Conservation (phyloP, 1,139 yeast genomes). For the Candida freyschussii region DNA sequence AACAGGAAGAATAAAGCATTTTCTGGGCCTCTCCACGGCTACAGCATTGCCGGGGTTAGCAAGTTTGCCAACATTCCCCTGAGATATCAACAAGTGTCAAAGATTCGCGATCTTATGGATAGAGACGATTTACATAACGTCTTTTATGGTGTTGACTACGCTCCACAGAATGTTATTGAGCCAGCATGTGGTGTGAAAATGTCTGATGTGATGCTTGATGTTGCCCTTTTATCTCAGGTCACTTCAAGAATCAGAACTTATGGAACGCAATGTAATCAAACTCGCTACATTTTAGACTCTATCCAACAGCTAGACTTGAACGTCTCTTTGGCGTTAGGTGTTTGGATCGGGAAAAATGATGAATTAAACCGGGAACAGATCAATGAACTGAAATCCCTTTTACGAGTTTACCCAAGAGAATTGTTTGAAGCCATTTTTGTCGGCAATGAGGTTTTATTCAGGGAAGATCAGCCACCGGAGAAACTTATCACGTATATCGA, state of each 20-base stretch:
- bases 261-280: conserved; percentile 63
- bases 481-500: conserved; percentile 41
- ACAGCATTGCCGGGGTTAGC: conserved; percentile 21
- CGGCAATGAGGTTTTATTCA: conserved; percentile 60
- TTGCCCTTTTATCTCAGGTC: conserved; percentile 51
- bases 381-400: conserved; percentile 37
- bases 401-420: conserved; percentile 41
- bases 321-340: conserved; percentile 57
- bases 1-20: background rate
- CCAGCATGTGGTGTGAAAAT: conserved; percentile 48
- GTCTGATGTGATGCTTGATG: conserved; percentile 49
- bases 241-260: conserved; percentile 55
- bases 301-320: conserved; percentile 46
- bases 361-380: conserved; percentile 40
- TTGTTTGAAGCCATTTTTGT: conserved; percentile 49
- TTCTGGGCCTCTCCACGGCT: conserved; percentile 5
- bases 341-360: conserved; percentile 52
- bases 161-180: conserved; percentile 45
- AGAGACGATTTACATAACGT: conserved; percentile 31
- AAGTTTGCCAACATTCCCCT: conserved; percentile 29
- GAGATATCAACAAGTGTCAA: conserved; percentile 30
- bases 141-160: conserved; percentile 57
- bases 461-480: conserved; percentile 41
- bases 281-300: conserved; percentile 47
- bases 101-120: conserved; percentile 33